Conservation (phyloP, 768 basidiomycete genomes). For the Chalciporus chontae region DNA sequence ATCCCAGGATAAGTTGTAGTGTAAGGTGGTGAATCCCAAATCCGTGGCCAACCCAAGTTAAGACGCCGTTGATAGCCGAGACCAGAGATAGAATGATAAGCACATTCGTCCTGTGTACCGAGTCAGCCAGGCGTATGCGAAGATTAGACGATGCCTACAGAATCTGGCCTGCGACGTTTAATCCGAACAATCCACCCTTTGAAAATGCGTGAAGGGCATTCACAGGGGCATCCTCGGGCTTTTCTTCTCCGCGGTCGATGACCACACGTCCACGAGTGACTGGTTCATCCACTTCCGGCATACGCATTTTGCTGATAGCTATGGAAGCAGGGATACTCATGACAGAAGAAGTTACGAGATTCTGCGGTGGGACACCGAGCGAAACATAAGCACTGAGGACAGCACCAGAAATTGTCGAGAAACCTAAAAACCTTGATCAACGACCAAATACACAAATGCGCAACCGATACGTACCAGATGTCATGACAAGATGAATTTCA, state of each 20-base stretch:
- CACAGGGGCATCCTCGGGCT: slow-evolving; percentile 51
- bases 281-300: slow-evolving; percentile 83
- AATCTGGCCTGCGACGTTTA: slow-evolving; percentile 85
- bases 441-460: background rate
- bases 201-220: slow-evolving; percentile 91
- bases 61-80: slow-evolving; percentile 74
- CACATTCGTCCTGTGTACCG: slow-evolving; percentile 61
- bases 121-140: slow-evolving; percentile 7
- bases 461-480: slow-evolving; percentile 52
- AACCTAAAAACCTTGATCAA: slow-evolving; percentile 38
- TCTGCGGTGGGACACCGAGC: slow-evolving; percentile 74
- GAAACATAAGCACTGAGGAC: slow-evolving; percentile 82
- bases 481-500: slow-evolving; percentile 86
- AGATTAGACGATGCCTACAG: slow-evolving; percentile 43
- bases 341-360: slow-evolving; percentile 82
- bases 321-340: slow-evolving; percentile 97
- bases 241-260: slow-evolving; percentile 70
- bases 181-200: slow-evolving; percentile 78
- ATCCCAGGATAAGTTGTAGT: slow-evolving; percentile 79
- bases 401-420: slow-evolving; percentile 90
- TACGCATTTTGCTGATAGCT: slow-evolving; percentile 83
- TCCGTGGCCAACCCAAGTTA: slow-evolving; percentile 86
- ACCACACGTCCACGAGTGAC: slow-evolving; percentile 79
- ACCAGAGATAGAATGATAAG: slow-evolving; percentile 83
- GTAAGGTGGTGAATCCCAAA: slow-evolving; percentile 83